Evolutionary conservation across 768 basidiomycete genomes (phyloP).

Genomic region (Suillus spraguei): DNA sequence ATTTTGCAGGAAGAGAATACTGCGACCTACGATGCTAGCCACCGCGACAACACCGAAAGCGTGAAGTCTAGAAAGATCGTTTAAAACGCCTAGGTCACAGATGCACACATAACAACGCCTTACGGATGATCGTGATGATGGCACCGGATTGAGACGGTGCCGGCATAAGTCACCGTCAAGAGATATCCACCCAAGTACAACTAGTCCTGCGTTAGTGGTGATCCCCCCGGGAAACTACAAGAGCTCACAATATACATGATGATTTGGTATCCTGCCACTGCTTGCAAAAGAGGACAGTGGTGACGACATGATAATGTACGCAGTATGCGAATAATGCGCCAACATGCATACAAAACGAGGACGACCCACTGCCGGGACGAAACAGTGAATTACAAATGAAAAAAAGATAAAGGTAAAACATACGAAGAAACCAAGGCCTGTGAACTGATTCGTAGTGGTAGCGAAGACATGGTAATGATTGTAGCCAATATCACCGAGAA

Average conservation of each 20-base stretch:
- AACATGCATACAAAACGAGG: conserved; percentile 68
- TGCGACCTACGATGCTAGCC: conserved; percentile 58
- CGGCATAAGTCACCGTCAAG: conserved; percentile 72
- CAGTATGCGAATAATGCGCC: conserved; percentile 72
- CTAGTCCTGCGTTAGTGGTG: conserved; percentile 33
- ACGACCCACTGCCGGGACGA: conserved; percentile 59
- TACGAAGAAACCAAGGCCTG: conserved; percentile 64
- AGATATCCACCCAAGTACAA: conserved; percentile 70
- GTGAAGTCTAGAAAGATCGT: conserved; percentile 52
- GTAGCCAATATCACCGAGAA: conserved; percentile 62
- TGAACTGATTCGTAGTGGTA: conserved; percentile 59
- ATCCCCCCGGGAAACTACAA: neutral
- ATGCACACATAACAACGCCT: conserved; percentile 16
- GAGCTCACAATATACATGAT: conserved; percentile 67
- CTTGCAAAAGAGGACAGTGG: conserved; percentile 75
- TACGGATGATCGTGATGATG: conserved; percentile 63
- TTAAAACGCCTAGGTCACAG: neutral
- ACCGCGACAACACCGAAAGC: conserved; percentile 66
- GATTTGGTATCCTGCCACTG: conserved; percentile 72
- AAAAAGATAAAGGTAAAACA: conserved; percentile 32
- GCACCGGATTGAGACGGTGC: conserved; percentile 53
- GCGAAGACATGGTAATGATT: conserved; percentile 67
- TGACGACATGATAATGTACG: conserved; percentile 55
- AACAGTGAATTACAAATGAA: conserved; percentile 6
- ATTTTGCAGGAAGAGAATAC: neutral